A percentile compares a stretch with the other conserved stretches of the same genome.
These are phyloP conservation scores for Xylaria sp. DNA, from an alignment of 2,329 filamentous ascomycete genomes.

Conservation along the genomic window DNA sequence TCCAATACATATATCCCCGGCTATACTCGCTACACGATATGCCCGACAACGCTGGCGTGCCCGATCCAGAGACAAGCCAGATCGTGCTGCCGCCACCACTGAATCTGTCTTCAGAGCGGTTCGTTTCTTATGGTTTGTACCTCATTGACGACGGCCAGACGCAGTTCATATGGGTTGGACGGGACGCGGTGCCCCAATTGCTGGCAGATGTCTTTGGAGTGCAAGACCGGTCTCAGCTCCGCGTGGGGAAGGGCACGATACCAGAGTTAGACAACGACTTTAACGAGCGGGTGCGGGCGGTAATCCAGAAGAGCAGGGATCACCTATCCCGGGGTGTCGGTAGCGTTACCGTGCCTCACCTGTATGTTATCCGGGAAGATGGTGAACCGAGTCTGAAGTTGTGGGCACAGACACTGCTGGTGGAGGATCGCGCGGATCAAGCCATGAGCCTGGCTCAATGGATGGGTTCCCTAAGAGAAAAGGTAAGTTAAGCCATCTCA, in stretches of 20 bases:
- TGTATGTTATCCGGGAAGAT: constrained; percentile 95
- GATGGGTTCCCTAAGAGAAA: constrained; percentile 91
- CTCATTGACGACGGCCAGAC: constrained; percentile 97
- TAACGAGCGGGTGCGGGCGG: constrained; percentile 90
- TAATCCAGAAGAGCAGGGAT: constrained; percentile 92
- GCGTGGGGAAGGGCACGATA: constrained; percentile 88
- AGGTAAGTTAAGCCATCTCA: constrained; percentile 68
- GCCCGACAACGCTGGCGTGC: constrained; percentile 90
- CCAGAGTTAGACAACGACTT: constrained; percentile 95
- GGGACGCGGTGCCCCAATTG: constrained; percentile 90
- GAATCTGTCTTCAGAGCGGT: constrained; percentile 88
- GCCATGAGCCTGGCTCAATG: constrained; percentile 93
- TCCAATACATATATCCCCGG: constrained; percentile 90
- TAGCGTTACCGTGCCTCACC: constrained; percentile 89
- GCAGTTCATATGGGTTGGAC: constrained; percentile 96
- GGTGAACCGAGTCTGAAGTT: constrained; percentile 94
- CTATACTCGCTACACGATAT: constrained; percentile 94
- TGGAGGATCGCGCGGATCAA: constrained; percentile 95
- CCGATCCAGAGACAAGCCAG: constrained; percentile 86
- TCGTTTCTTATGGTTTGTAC: constrained; percentile 92
- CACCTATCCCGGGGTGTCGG: constrained; percentile 88
- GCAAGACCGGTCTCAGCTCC: constrained; percentile 82
- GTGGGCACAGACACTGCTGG: constrained; percentile 95
- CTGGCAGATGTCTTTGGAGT: constrained; percentile 91
- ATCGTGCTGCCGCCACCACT: constrained; percentile 86